phyloP scores from a whole-genome alignment of 805 yeast species.

The Candida patagonica region DNA sequence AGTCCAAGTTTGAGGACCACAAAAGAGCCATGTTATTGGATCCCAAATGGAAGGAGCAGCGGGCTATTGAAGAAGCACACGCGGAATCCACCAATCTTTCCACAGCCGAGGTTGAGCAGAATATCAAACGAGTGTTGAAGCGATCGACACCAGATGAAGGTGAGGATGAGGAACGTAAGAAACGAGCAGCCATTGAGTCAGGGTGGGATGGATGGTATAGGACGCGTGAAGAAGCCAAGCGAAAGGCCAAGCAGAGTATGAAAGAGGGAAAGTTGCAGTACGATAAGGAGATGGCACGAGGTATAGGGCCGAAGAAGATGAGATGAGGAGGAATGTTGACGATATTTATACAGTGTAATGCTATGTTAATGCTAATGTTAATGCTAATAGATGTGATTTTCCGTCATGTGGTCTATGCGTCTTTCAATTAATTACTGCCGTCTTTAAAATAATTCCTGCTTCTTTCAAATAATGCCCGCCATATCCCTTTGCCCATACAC shows the following conservation, averaged over 20 bases:
- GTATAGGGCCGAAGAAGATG: slow-evolving; percentile 1
- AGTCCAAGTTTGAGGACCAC: slow-evolving; percentile 56
- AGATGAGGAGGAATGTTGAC: no score
- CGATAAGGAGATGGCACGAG: neutral
- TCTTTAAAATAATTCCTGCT: no score
- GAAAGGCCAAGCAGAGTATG: slow-evolving; percentile 10
- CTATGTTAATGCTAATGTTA: no score
- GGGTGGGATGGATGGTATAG: slow-evolving; percentile 21
- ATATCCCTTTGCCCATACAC: slow-evolving; percentile 1
- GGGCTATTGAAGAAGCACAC: slow-evolving; percentile 29
- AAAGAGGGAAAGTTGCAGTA: neutral
- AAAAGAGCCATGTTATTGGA: slow-evolving; percentile 61
- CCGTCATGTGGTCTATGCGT: no score
- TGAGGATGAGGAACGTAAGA: slow-evolving; percentile 11
- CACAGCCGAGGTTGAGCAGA: slow-evolving; percentile 27
- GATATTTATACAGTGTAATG: no score
- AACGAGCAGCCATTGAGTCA: slow-evolving; percentile 13
- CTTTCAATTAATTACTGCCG: no score
- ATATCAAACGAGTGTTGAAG: slow-evolving; percentile 30
- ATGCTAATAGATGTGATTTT: no score
- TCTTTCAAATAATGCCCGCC: no score
- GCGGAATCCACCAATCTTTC: slow-evolving; percentile 28
- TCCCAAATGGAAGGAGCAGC: slow-evolving; percentile 67
- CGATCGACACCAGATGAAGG: slow-evolving; percentile 9
- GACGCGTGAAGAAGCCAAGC: slow-evolving; percentile 16